Evolutionary conservation across 2,329 filamentous ascomycete genomes (phyloP).

Genomic region (Arthrobotrys entomopaga): DNA sequence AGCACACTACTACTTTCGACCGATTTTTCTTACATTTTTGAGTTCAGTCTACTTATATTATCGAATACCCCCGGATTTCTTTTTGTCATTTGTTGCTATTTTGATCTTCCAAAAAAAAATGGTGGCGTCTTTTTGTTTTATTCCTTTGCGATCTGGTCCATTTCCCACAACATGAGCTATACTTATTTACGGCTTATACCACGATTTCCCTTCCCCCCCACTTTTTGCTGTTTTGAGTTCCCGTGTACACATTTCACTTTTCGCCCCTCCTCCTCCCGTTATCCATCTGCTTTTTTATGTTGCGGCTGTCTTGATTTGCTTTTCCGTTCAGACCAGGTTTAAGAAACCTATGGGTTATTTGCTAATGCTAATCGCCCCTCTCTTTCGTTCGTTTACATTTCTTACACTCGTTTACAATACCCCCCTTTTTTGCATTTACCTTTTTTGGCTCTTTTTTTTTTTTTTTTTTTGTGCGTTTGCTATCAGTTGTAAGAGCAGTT

Average conservation of each 20-base stretch:
- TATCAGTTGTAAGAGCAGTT: conserved; percentile 11
- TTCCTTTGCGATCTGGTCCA: conserved; percentile 32
- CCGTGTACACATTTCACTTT: conserved; percentile 13
- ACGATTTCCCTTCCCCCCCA: conserved; percentile 44
- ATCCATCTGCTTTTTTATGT: conserved; percentile 23
- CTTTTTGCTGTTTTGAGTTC: conserved; percentile 23
- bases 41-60: conserved; percentile 23
- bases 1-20: conserved; percentile 44
- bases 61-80: conserved; percentile 33
- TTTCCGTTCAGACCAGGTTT: conserved; percentile 28
- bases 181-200: conserved; percentile 50
- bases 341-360: conserved; percentile 42
- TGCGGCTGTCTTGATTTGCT: conserved; percentile 11
- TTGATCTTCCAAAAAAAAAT: background rate
- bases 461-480: conserved; percentile 10
- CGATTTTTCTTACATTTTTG: conserved; percentile 39
- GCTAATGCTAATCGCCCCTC: conserved; percentile 53
- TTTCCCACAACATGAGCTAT: conserved; percentile 31
- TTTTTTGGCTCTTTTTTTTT: conserved; percentile 24
- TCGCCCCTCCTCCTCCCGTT: background rate
- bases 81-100: conserved; percentile 12
- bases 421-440: conserved; percentile 13
- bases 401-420: conserved; percentile 35
- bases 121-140: conserved; percentile 16
- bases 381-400: conserved; percentile 25